Percentiles rank a stretch among this genome's conserved stretches.
Conservation (phyloP, 257 asterid genomes). For the Solanum virginianum region DNA sequence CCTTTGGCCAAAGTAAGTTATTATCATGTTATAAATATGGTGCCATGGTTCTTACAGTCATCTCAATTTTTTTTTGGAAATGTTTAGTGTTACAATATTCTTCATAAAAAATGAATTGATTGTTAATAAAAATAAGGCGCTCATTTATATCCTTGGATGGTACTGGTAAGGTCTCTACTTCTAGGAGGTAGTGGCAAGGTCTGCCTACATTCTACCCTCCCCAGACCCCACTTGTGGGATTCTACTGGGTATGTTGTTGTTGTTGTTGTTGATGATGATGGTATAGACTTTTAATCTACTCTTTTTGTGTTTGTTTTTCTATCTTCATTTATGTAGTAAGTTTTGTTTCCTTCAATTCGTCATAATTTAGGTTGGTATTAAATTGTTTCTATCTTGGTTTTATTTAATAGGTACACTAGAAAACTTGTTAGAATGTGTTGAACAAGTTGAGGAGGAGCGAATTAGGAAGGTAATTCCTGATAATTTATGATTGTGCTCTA, state of each 20-base stretch:
- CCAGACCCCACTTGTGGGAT: too few species aligned
- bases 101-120: neutral
- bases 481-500: neutral
- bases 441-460: slow-evolving; percentile 67
- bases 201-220: too few species aligned
- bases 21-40: neutral
- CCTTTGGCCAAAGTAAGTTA: neutral
- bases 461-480: slow-evolving; percentile 52
- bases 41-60: neutral
- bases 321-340: neutral
- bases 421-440: slow-evolving; percentile 63
- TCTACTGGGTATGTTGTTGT: too few species aligned
- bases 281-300: neutral
- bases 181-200: too few species aligned
- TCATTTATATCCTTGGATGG: neutral
- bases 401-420: slow-evolving; percentile 63
- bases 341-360: neutral
- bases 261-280: neutral
- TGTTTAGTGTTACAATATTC: neutral
- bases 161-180: too few species aligned
- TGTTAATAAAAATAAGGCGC: neutral
- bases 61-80: neutral
- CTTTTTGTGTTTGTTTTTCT: neutral
- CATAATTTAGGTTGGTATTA: neutral
- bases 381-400: neutral